phyloP scores from a whole-genome alignment of 495 filamentous ascomycete species.

The Tuber aestivum region DNA sequence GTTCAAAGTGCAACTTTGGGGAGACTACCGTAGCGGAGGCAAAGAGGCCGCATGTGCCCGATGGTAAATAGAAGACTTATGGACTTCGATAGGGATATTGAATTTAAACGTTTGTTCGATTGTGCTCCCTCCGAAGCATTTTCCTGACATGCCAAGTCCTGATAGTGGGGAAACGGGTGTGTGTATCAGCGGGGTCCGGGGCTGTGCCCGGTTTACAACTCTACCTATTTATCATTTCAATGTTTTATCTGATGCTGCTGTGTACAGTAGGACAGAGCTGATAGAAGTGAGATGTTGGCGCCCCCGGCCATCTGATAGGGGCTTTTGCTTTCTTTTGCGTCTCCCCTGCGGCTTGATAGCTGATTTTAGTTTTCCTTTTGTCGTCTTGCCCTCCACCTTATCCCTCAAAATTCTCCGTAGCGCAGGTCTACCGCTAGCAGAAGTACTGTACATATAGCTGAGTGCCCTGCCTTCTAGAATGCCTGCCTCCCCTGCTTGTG shows the following conservation, averaged over 20 bases:
- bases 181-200: neutral
- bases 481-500: neutral
- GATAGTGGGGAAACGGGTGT: neutral
- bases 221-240: neutral
- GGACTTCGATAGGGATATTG: neutral
- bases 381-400: neutral
- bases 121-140: neutral
- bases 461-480: neutral
- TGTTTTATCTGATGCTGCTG: neutral
- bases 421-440: neutral
- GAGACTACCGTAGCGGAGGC: neutral
- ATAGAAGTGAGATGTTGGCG: neutral
- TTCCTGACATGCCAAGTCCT: neutral
- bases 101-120: neutral
- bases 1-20: neutral
- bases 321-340: neutral
- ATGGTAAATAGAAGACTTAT: neutral
- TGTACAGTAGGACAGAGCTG: neutral
- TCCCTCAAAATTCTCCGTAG: neutral
- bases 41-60: neutral
- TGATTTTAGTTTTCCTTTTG: neutral
- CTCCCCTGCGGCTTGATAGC: neutral
- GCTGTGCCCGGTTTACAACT: neutral
- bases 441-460: neutral
- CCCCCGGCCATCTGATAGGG: neutral